A percentile compares a stretch with the other conserved stretches of the same genome.
These are phyloP conservation scores for Agastache rugosa DNA, from an alignment of 257 asterid genomes.

Conservation along the genomic window DNA sequence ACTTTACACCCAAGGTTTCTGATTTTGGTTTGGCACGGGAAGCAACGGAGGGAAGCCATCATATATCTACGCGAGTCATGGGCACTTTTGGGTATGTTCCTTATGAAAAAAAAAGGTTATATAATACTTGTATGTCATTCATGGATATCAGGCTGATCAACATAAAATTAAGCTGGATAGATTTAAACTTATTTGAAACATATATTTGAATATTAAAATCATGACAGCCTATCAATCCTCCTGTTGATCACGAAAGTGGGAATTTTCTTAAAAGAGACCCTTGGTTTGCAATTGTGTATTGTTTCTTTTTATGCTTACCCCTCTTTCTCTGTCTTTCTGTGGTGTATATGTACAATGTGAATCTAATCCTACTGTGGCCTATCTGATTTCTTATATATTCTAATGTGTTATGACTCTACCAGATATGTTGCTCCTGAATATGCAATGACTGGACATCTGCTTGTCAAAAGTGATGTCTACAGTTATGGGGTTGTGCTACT, in stretches of 20 bases:
- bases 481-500: slow-evolving; percentile 92
- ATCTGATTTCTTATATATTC: background rate
- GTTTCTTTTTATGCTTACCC: background rate
- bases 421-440: slow-evolving; percentile 98
- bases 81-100: slow-evolving; percentile 93
- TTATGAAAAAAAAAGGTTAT: background rate
- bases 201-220: background rate
- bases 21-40: slow-evolving; percentile 98
- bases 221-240: background rate
- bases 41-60: slow-evolving; percentile 96
- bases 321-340: background rate
- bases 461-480: slow-evolving; percentile 93
- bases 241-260: background rate
- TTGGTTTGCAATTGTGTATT: background rate
- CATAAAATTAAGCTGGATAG: background rate
- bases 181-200: background rate
- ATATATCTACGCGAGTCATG: slow-evolving; percentile 97
- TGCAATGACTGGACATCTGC: slow-evolving; percentile 96
- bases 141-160: background rate
- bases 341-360: background rate
- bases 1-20: slow-evolving; percentile 94
- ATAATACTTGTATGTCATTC: background rate
- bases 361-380: background rate
- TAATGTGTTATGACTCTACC: slow-evolving; percentile 11
- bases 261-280: background rate